Base-by-base conservation (phyloP, 1,284 basidiomycete genomes). In the Malassezia obtusa region DNA sequence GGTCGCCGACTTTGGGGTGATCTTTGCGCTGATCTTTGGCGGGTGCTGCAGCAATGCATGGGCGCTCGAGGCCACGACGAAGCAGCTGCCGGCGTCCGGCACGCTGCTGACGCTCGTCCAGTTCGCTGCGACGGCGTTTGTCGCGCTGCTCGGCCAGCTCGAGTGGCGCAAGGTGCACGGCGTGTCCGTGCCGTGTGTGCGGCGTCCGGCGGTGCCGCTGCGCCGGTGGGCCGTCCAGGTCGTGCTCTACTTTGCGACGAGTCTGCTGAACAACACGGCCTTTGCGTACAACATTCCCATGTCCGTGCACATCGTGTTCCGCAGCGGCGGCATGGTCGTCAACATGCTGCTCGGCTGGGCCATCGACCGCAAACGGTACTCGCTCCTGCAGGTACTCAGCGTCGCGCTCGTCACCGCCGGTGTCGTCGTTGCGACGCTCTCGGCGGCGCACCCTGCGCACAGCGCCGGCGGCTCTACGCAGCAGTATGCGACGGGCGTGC, bases 241-340 rank as follows among this genome's bases (percentile, higher is more conserved):
- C 40, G 78, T 79, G 1, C 78, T 95, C 36, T 92, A 91, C 75
- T 84, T 87, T 57, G 74, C 80, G 7, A 80, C 89, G 51, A 89
- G 85, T n/a, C 71, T 84, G 50, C 77, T 95, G 64, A 95, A 95
- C 76, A 95, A 94, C 75, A 82, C 81, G 22, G 90, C 89, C 0
- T 94, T 95, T 71, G 86, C 82, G 3, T 89, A 59, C 47, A 75
- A 80, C 54, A 85, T 94, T 52, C 89, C 90, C 14, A 87, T 94
- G 82, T 77, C 87, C 0, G 85, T 95, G 1, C 90, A 95, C 74
- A 94, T 95, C 72, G 87, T 95, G 53, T 95, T 94, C 69, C 80
- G 90, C 32, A 89, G 86, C 63, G 89, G 87, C 1, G 90, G 89
- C n/a, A 75, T 88, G 65, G 80, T 85, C n/a, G 76, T 87, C 41